phyloP scores from a whole-genome alignment of 2,329 filamentous ascomycete species.

The Pseudopithomyces chartarum region DNA sequence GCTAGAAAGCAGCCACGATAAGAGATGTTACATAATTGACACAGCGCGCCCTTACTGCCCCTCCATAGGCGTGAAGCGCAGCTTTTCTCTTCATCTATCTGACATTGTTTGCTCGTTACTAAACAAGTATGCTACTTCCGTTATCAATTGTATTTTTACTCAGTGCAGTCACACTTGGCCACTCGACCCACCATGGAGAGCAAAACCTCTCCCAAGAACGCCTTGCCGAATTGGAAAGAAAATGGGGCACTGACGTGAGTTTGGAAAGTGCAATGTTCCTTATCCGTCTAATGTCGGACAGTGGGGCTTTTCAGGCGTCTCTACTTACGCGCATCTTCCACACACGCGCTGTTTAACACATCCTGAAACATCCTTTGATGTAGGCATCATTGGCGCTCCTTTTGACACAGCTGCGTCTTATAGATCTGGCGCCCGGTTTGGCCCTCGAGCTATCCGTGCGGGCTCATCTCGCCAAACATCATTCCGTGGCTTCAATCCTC shows the following conservation, averaged over 20 bases:
- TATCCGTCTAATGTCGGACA: conserved; percentile 34
- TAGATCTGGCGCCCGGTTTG: conserved; percentile 66
- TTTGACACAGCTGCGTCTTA: conserved; percentile 58
- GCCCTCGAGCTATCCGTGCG: conserved; percentile 83
- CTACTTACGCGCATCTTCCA: conserved; percentile 56
- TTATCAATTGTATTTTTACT: conserved; percentile 17
- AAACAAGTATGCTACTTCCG: conserved; percentile 17
- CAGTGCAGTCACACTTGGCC: conserved; percentile 25
- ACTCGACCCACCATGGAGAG: conserved; percentile 36
- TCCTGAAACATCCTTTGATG: conserved; percentile 51
- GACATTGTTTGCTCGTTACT: background rate
- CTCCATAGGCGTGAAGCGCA: conserved; percentile 3
- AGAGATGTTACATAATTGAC: conserved; percentile 37
- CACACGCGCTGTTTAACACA: conserved; percentile 55
- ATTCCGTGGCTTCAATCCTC: conserved; percentile 80
- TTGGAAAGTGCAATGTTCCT: background rate
- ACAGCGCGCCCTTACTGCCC: conserved; percentile 19
- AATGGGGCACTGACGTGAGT: conserved; percentile 49
- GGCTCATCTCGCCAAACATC: conserved; percentile 81
- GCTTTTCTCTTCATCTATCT: background rate
- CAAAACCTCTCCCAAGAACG: conserved; percentile 37
- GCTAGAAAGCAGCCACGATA: conserved; percentile 22
- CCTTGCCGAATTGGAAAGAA: conserved; percentile 41
- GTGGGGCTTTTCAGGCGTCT: conserved; percentile 75
- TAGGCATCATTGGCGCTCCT: conserved; percentile 55